Evolutionary conservation across 208 protist species (phyloP).

Genomic region (Trypanosoma melophagium): DNA sequence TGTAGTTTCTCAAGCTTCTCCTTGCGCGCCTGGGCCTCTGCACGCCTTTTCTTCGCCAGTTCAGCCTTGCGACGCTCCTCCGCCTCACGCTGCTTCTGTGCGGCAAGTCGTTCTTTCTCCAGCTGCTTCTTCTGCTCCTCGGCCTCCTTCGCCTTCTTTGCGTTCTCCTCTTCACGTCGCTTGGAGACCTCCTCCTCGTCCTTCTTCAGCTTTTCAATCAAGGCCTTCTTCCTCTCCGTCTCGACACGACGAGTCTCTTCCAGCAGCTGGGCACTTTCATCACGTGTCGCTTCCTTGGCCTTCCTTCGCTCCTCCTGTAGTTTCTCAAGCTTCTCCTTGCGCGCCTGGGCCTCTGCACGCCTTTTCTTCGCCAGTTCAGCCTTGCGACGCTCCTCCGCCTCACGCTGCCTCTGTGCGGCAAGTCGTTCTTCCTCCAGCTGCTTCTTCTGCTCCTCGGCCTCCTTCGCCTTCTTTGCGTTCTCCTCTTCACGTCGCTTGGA

Average conservation of each 20-base stretch:
- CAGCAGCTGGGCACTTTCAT: slow-evolving; percentile 11
- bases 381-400: slow-evolving; percentile 37
- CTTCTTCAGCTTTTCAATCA: not conserved
- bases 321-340: slow-evolving; percentile 30
- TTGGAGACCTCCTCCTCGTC: slow-evolving; percentile 14
- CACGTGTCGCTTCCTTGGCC: slow-evolving; percentile 25
- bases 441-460: too few species aligned
- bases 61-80: slow-evolving; percentile 29
- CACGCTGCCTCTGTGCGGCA: slow-evolving; percentile 42
- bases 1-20: slow-evolving; percentile 30
- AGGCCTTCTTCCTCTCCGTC: not conserved
- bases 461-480: slow-evolving; percentile 42
- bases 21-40: slow-evolving; percentile 27
- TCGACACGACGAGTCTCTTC: slow-evolving; percentile 1
- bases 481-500: slow-evolving; percentile 29
- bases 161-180: slow-evolving; percentile 29
- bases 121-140: slow-evolving; percentile 48
- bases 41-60: slow-evolving; percentile 29
- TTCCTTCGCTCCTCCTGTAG: slow-evolving; percentile 39
- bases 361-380: slow-evolving; percentile 20
- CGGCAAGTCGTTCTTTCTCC: slow-evolving; percentile 46
- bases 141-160: slow-evolving; percentile 39
- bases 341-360: slow-evolving; percentile 31
- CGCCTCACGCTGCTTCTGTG: slow-evolving; percentile 53
- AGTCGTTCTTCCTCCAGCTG: slow-evolving; percentile 51